Percentiles rank a stretch among this genome's conserved stretches.
phyloP scores from a whole-genome alignment of 2,329 filamentous ascomycete species.

The Colletotrichum paranaense region DNA sequence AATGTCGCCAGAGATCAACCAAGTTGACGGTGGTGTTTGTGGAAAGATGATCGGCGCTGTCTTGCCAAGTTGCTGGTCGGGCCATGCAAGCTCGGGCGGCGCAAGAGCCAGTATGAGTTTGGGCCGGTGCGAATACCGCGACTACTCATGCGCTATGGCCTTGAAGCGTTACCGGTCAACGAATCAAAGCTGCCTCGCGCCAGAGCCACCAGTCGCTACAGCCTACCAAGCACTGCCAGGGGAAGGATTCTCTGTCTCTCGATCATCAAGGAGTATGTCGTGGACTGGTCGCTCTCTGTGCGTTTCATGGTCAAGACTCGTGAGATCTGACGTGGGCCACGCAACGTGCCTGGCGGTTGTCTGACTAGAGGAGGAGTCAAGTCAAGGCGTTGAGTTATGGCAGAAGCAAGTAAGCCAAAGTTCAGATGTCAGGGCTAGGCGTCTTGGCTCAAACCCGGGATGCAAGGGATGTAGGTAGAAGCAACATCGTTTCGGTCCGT shows the following conservation, averaged over 20 bases:
- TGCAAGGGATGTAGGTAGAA: not conserved
- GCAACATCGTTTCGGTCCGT: slow-evolving; percentile 19
- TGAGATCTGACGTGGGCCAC: slow-evolving; percentile 21
- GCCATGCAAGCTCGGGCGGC: slow-evolving; percentile 23
- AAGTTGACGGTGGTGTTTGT: not conserved
- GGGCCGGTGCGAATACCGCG: not conserved
- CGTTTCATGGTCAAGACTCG: not conserved
- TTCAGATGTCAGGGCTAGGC: slow-evolving; percentile 18
- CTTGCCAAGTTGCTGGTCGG: not conserved
- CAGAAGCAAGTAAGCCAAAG: not conserved
- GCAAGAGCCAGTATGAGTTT: slow-evolving; percentile 7
- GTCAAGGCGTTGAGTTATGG: slow-evolving; percentile 13
- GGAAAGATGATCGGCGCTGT: slow-evolving; percentile 7
- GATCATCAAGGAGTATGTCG: not conserved
- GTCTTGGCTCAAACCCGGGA: slow-evolving; percentile 7
- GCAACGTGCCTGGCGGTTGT: slow-evolving; percentile 6
- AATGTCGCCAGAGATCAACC: slow-evolving; percentile 16
- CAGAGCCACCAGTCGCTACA: not conserved
- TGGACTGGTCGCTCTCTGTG: not conserved
- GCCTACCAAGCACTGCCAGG: not conserved
- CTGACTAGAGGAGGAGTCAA: slow-evolving; percentile 6
- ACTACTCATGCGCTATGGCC: slow-evolving; percentile 9
- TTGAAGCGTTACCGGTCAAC: not conserved
- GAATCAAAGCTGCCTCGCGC: slow-evolving; percentile 1
- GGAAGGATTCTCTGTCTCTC: not conserved